Conservation (phyloP, 192 early-diverging fungal genomes). For the Coemansia sp. region DNA sequence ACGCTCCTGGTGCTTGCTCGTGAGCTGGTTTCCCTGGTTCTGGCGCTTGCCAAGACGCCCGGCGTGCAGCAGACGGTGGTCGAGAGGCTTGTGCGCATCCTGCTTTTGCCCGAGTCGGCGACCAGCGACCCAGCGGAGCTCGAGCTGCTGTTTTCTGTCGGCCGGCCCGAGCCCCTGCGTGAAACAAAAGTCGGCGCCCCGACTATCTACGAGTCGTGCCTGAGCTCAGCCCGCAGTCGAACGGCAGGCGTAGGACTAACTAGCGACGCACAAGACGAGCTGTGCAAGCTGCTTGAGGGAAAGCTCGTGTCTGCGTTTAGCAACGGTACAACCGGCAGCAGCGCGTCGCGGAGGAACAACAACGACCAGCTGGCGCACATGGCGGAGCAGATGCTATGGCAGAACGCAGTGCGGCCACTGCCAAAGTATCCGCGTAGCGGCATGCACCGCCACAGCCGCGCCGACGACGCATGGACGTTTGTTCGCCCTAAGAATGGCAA, state of each 20-base stretch:
- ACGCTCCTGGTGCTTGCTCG: constrained; percentile 18
- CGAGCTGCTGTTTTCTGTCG: constrained; percentile 11
- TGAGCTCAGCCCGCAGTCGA: neutral
- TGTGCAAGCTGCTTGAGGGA: constrained; percentile 20
- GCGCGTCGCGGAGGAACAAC: neutral
- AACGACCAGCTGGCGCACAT: constrained; percentile 5
- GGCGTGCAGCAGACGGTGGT: constrained; percentile 26
- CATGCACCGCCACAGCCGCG: constrained; percentile 24
- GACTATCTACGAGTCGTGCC: neutral
- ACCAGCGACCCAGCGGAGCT: neutral
- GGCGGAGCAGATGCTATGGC: constrained; percentile 43
- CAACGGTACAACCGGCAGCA: neutral
- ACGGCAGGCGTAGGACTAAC: neutral
- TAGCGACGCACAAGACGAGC: neutral
- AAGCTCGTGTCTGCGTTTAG: constrained; percentile 12
- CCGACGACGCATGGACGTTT: constrained; percentile 42
- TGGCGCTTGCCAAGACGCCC: neutral
- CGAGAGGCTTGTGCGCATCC: constrained; percentile 22
- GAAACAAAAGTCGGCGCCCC: neutral
- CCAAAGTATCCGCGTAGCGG: constrained; percentile 46
- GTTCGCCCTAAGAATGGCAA: neutral
- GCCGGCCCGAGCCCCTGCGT: neutral
- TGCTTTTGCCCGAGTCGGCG: constrained; percentile 5
- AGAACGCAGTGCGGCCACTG: constrained; percentile 44
- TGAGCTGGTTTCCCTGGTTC: constrained; percentile 22